Conservation (phyloP, 2,329 filamentous ascomycete genomes). For the Phoma sp. region DNA sequence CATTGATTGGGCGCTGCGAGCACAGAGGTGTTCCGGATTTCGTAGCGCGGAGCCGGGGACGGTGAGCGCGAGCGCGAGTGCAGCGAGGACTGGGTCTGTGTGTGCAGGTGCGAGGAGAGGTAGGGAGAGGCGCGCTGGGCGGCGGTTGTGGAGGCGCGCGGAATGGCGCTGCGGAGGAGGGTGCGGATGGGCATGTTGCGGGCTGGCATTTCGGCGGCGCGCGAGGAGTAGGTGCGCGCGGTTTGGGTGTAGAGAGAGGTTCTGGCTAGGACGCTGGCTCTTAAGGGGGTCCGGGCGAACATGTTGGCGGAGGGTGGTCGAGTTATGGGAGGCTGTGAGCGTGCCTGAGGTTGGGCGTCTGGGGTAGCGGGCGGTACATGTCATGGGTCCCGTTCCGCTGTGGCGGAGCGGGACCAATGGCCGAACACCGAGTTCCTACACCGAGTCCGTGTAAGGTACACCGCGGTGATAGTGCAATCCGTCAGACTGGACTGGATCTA, state of each 20-base stretch:
- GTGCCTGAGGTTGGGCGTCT: slow-evolving; percentile 13
- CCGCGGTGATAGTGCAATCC: no score
- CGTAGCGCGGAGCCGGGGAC: slow-evolving; percentile 33
- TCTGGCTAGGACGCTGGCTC: slow-evolving; percentile 6
- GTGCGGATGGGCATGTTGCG: slow-evolving; percentile 33
- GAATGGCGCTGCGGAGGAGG: slow-evolving; percentile 37
- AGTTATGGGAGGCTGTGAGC: neutral
- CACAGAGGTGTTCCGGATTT: slow-evolving; percentile 32
- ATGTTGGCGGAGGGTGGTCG: neutral
- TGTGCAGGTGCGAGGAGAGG: slow-evolving; percentile 28
- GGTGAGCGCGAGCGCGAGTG: slow-evolving; percentile 30
- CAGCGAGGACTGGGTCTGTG: slow-evolving; percentile 3
- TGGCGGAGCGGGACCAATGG: no score
- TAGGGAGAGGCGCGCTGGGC: slow-evolving; percentile 28
- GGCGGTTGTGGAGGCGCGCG: slow-evolving; percentile 32
- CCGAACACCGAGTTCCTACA: no score
- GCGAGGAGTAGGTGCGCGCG: slow-evolving; percentile 21
- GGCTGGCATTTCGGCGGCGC: slow-evolving; percentile 31
- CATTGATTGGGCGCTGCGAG: slow-evolving; percentile 35
- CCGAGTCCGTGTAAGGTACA: no score
- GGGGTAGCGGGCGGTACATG: slow-evolving; percentile 4
- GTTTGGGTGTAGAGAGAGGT: slow-evolving; percentile 11
- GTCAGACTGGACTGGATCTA: no score
- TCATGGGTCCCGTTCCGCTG: no score
- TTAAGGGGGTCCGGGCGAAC: slow-evolving; percentile 11